These are phyloP conservation scores for Arctostaphylos glauca DNA, from an alignment of 148 eudicot genomes.

Conservation along the genomic window DNA sequence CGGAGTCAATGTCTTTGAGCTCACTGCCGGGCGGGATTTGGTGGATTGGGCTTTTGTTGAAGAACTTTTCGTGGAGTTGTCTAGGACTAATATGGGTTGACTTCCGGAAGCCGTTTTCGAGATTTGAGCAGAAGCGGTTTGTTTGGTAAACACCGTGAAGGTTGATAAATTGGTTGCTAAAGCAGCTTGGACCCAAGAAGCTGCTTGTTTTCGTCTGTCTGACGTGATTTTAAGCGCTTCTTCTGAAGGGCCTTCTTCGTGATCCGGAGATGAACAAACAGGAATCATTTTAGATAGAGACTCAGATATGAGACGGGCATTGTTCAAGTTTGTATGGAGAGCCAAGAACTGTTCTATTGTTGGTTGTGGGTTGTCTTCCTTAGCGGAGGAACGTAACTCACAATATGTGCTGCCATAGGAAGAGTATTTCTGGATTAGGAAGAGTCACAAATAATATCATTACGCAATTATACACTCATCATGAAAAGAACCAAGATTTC, in stretches of 20 bases:
- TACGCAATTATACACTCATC: not conserved
- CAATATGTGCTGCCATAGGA: conserved; percentile 61
- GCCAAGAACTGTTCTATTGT: conserved; percentile 81
- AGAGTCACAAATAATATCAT: not conserved
- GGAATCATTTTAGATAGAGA: conserved; percentile 51
- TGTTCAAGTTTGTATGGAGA: conserved; percentile 61
- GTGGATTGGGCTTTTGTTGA: conserved; percentile 48
- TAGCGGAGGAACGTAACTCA: conserved; percentile 63
- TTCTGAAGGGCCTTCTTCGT: conserved; percentile 60
- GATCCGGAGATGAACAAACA: conserved; percentile 52
- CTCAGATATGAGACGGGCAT: conserved; percentile 39
- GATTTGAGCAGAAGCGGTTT: conserved; percentile 37
- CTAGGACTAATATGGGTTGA: conserved; percentile 62
- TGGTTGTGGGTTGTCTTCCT: conserved; percentile 76
- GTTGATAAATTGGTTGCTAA: conserved; percentile 67
- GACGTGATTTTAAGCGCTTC: conserved; percentile 52
- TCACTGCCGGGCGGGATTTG: conserved; percentile 47
- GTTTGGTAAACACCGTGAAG: conserved; percentile 56
- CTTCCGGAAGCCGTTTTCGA: conserved; percentile 25
- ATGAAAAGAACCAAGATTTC: not conserved
- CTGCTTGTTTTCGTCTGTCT: conserved; percentile 68
- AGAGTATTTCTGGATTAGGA: not conserved
- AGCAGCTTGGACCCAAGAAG: conserved; percentile 88
- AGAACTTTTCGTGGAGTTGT: conserved; percentile 45
- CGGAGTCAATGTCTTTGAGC: conserved; percentile 35